Conservation (phyloP, 2,329 filamentous ascomycete genomes). For the Niveomyces coronatus region DNA sequence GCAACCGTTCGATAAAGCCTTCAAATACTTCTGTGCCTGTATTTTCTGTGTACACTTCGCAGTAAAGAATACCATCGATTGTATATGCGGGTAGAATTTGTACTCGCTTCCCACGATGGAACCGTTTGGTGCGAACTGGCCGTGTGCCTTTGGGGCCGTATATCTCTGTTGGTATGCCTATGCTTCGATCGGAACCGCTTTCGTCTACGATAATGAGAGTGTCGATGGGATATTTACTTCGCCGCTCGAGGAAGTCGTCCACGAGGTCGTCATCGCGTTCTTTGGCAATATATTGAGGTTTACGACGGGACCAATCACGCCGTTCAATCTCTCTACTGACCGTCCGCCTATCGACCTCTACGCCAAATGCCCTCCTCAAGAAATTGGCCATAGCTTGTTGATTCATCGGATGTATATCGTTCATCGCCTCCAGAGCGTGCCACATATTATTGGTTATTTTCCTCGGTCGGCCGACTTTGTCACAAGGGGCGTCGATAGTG, state of each 20-base stretch:
- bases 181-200: neutral
- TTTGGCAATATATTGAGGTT: neutral
- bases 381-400: neutral
- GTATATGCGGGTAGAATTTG: slow-evolving; percentile 1
- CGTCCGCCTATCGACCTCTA: slow-evolving; percentile 1
- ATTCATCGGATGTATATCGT: neutral
- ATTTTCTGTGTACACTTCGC: slow-evolving; percentile 1
- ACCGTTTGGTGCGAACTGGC: neutral
- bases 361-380: neutral
- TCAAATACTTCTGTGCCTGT: neutral
- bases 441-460: neutral
- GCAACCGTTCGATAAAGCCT: neutral
- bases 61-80: neutral
- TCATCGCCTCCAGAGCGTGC: neutral
- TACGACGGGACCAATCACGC: neutral
- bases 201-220: slow-evolving; percentile 1
- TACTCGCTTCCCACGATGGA: slow-evolving; percentile 1
- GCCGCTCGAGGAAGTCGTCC: neutral
- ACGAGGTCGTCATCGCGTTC: neutral
- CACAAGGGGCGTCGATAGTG: neutral
- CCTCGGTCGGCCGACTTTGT: neutral
- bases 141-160: slow-evolving; percentile 1
- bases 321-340: neutral
- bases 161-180: neutral
- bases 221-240: neutral